Evolutionary conservation across 768 basidiomycete species (phyloP), one percentile per base, ranked within the genome.

Genomic region (Kwoniella shandongensis): DNA sequence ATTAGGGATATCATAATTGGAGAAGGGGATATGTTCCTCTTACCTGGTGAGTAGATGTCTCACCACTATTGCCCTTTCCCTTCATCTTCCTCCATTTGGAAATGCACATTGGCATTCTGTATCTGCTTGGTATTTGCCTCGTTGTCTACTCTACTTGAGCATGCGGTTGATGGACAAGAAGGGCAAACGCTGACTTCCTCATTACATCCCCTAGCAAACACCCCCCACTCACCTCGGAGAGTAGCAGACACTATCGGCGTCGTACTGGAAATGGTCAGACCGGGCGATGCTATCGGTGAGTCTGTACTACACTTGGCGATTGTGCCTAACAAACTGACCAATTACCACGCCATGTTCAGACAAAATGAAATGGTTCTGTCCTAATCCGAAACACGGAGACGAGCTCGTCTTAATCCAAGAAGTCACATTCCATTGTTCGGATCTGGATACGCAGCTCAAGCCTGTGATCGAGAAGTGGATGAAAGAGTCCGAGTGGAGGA

Each of bases 21-120:
- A 61, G 92, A 99, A 76, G 93, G 93, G 44, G 91, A 92, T 59
- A 97, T 97, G 92, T 97, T 96, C 76, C 70, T 98, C 66, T 80
- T 98, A 22, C 94, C 94, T 46, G 88, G 94, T 90, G 62, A 50
- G 82, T 71, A 12, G 7, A 47, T 17, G n/a, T n/a, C n/a, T n/a
- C n/a, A n/a, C n/a, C n/a, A n/a, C n/a, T n/a, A n/a, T n/a, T n/a
- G n/a, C n/a, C n/a, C n/a, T n/a, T n/a, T 35, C 23, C 13, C 32
- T 6, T 32, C 32, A 32, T 32, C 32, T 32, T 13, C 6, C 32
- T 32, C 13, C 13, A 32, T 32, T 23, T 11, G 23, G 23, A 17
- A 7, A n/a, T 12, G n/a, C 6, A 27, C 10, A 35, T 23, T 27
- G 12, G 17, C 35, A 27, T 11, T 41, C 27, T 41, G 10, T n/a